Conservation (phyloP, 306 rosid genomes). For the Hylodesmum podocarpum region DNA sequence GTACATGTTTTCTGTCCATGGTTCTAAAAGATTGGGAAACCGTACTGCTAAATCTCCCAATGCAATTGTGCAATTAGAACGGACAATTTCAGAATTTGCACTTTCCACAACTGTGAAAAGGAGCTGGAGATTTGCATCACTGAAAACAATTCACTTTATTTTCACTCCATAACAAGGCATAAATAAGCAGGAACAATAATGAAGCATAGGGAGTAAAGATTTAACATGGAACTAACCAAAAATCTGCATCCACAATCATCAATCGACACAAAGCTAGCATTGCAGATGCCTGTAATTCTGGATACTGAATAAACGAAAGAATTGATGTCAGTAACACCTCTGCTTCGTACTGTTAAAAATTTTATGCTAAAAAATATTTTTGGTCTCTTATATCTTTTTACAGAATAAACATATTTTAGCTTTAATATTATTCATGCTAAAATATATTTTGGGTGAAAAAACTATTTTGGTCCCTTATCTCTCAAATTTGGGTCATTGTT, state of each 20-base stretch:
- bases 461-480: no score
- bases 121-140: slow-evolving; percentile 89
- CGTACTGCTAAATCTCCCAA: slow-evolving; percentile 95
- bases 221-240: slow-evolving; percentile 63
- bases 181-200: not conserved
- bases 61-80: slow-evolving; percentile 92
- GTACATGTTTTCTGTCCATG: slow-evolving; percentile 98
- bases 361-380: no score
- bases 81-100: slow-evolving; percentile 80
- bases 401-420: no score
- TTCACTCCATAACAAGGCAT: slow-evolving; percentile 12
- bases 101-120: slow-evolving; percentile 89
- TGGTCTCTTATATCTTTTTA: no score
- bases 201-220: not conserved
- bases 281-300: slow-evolving; percentile 91
- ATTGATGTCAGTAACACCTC: not conserved
- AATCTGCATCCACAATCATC: slow-evolving; percentile 89
- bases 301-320: slow-evolving; percentile 58
- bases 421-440: no score
- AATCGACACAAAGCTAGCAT: slow-evolving; percentile 96
- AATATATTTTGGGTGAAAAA: no score
- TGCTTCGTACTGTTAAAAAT: not conserved
- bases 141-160: slow-evolving; percentile 42
- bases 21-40: slow-evolving; percentile 93
- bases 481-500: no score